Percentiles rank a stretch among this genome's conserved stretches.
These are phyloP conservation scores for Clausena lansium DNA, from an alignment of 345 rosid genomes.

Conservation along the genomic window DNA sequence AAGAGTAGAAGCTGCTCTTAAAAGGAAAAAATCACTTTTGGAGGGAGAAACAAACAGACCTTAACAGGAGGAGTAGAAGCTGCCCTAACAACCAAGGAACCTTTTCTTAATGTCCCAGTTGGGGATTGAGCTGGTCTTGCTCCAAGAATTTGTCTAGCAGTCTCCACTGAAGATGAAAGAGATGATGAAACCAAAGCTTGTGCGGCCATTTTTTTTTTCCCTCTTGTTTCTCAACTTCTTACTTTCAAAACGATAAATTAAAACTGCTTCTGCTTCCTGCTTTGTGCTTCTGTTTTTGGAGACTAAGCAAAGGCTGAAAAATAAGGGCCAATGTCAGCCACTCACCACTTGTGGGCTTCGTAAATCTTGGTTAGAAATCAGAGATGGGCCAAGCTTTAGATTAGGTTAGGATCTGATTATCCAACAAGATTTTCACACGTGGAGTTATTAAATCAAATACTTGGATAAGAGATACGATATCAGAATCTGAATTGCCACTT, in stretches of 20 bases:
- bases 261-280: neutral
- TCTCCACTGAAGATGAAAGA: conserved; percentile 70
- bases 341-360: conserved; percentile 27
- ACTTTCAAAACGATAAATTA: too few relatives aligned
- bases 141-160: conserved; percentile 68
- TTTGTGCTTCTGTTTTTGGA: neutral
- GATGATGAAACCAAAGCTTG: conserved; percentile 92
- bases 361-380: conserved; percentile 21
- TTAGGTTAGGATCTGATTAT: conserved; percentile 57
- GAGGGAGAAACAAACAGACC: conserved; percentile 35
- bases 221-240: neutral
- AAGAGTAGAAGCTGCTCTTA: neutral
- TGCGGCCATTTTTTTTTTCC: conserved; percentile 52
- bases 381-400: conserved; percentile 35
- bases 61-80: conserved; percentile 90
- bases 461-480: conserved; percentile 50
- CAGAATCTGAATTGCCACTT: conserved; percentile 22
- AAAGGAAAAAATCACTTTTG: neutral
- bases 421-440: conserved; percentile 70
- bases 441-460: conserved; percentile 19
- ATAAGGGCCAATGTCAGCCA: conserved; percentile 16
- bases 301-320: conserved; percentile 19
- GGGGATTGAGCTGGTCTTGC: conserved; percentile 39
- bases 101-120: conserved; percentile 47
- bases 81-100: conserved; percentile 69